Conservation (phyloP, 2,329 filamentous ascomycete genomes). For the Leptodontidium sp. region DNA sequence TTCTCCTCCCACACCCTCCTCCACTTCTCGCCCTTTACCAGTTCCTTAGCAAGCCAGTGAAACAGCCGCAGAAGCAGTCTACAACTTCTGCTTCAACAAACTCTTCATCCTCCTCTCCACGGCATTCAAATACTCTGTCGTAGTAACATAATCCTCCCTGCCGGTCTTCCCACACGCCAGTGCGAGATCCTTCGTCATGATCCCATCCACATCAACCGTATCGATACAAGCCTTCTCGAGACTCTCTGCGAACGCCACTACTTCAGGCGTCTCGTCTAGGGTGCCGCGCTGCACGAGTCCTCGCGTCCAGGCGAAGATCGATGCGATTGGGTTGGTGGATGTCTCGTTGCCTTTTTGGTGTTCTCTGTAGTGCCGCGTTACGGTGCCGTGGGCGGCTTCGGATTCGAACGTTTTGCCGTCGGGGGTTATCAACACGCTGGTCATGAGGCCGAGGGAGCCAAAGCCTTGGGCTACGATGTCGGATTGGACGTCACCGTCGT, state of each 20-base stretch:
- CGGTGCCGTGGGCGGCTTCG: conserved; percentile 97
- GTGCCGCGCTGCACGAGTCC: conserved; percentile 92
- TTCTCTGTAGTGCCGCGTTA: conserved; percentile 98
- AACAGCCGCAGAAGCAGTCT: conserved; percentile 20
- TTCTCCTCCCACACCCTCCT: too few species aligned
- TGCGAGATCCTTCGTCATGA: conserved; percentile 99
- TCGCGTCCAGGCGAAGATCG: conserved; percentile 98
- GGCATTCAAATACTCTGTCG: conserved; percentile 87
- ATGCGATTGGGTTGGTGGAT: conserved; percentile 97
- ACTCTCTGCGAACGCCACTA: conserved; percentile 88
- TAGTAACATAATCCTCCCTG: conserved; percentile 88
- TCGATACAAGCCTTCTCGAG: conserved; percentile 94
- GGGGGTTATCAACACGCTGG: conserved; percentile 94
- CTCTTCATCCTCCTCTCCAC: conserved; percentile 90
- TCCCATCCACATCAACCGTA: conserved; percentile 89
- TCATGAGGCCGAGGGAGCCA: conserved; percentile 98
- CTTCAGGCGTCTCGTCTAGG: conserved; percentile 90
- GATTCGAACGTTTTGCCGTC: conserved; percentile 97
- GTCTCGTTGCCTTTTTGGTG: conserved; percentile 98
- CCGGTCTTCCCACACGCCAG: conserved; percentile 89
- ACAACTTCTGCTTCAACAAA: conserved; percentile 81
- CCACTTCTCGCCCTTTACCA: neutral
- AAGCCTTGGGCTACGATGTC: conserved; percentile 99
- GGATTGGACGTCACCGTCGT: conserved; percentile 98
- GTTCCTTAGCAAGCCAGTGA: neutral